Base-by-base conservation (phyloP, 345 rosid species). In the Gossypioides kirkii region DNA sequence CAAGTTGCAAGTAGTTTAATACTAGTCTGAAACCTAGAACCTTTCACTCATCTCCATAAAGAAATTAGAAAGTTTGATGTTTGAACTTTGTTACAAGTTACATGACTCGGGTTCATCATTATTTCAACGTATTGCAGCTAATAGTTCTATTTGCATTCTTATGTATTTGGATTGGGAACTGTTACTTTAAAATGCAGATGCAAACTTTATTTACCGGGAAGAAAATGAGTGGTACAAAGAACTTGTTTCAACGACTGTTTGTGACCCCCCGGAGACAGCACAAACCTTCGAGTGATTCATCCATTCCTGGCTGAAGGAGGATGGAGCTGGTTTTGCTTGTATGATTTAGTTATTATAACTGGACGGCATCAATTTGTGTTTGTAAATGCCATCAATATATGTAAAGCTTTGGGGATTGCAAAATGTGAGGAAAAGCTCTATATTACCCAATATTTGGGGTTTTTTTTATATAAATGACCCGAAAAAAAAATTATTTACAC, bases 171-270 rank as follows among this genome's bases (percentile, higher is more conserved):
- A 56, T 11, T 56, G 2, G 36, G 61, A 56, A 56, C 61, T 56
- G 32, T 22, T 56, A 23, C 23, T 59, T 59, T 28, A 56, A 46
- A 43, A 68, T 82, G 86, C 94, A 92, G 99, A 92, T 77, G 98
- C 99, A 8, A 85, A 83, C 71, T 95, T 92, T 79, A 78, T 95
- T 75, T 86, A 84, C 26, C 93, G 98, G 1, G 91, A 89, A 70
- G 81, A 83, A 25, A 84, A 88, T 75, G 82, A 92, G 54, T 95
- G 98, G 99, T 95, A 91, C 82, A 83, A 52, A 76, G 87, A 95
- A 81, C 87, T 90, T 17, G 79, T 86, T 76, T 92, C 92, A 17
- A 58, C 80, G 14, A 72, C 77, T 67, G 82, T 79, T 10, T 70
- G 69, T 45, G 41, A 86, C 36, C 55, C 76, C 18, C 32, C 85